Percentiles rank a stretch among this genome's conserved stretches.
Evolutionary conservation across 129 eudicot species (phyloP).

Genomic region (Pulicaria dysenterica): DNA sequence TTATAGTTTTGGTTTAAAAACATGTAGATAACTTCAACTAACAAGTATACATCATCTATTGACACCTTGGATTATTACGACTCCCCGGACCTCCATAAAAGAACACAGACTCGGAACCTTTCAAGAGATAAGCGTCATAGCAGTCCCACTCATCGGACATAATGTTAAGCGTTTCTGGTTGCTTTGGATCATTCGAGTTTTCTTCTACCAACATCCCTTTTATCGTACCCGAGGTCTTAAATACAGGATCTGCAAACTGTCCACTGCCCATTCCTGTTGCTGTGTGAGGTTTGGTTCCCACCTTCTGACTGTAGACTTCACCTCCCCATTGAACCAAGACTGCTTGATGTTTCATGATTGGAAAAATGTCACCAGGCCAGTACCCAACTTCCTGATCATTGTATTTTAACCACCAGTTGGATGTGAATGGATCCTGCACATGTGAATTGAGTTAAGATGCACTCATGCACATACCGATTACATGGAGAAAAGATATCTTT

Average conservation of each 20-base stretch:
- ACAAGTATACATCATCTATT: not conserved
- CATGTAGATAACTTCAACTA: not conserved
- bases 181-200: constrained; percentile 13
- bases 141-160: constrained; percentile 33
- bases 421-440: constrained; percentile 32
- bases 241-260: constrained; percentile 22
- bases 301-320: constrained; percentile 36
- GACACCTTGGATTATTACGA: constrained; percentile 22
- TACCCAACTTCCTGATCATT: constrained; percentile 29
- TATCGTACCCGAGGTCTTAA: constrained; percentile 21
- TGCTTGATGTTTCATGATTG: constrained; percentile 22
- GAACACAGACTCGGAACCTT: not conserved
- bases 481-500: not conserved
- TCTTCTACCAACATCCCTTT: constrained; percentile 22
- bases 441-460: not conserved
- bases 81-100: constrained; percentile 32
- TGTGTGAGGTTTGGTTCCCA: constrained; percentile 37
- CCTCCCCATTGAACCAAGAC: constrained; percentile 37
- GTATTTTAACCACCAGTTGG: constrained; percentile 31
- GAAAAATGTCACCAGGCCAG: constrained; percentile 32
- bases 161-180: constrained; percentile 18
- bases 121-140: constrained; percentile 22
- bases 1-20: no score
- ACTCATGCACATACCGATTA: no score
- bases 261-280: constrained; percentile 35